Evolutionary conservation across 2,329 filamentous ascomycete species (phyloP).

Genomic region (Graphilbum ipis-grandicollis): DNA sequence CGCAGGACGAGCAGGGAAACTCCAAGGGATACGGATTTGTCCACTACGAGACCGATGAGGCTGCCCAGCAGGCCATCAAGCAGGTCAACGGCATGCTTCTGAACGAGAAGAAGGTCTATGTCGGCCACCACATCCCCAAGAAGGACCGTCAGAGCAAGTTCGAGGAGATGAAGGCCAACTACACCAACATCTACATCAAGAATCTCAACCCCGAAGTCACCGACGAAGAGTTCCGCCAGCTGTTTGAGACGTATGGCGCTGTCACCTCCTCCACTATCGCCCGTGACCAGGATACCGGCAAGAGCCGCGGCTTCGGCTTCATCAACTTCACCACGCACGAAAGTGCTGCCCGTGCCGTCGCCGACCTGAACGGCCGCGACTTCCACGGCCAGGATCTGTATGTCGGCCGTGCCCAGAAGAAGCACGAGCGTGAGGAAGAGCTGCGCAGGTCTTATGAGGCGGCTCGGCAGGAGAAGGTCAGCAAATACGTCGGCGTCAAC

Average conservation of each 20-base stretch:
- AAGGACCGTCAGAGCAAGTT: constrained; percentile 99
- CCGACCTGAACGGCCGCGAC: constrained; percentile 80
- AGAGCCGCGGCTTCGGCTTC: constrained; percentile 90
- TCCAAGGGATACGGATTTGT: constrained; percentile 99
- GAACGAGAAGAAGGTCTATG: constrained; percentile 99
- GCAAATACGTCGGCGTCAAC: constrained; percentile 98
- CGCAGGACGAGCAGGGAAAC: constrained; percentile 88
- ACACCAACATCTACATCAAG: constrained; percentile 99
- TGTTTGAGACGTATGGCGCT: constrained; percentile 84
- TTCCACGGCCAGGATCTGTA: constrained; percentile 93
- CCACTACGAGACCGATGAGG: constrained; percentile 98
- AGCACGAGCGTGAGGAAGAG: constrained; percentile 99
- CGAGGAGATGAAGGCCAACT: constrained; percentile 99
- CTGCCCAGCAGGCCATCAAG: constrained; percentile 93
- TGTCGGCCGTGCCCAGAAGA: constrained; percentile 94
- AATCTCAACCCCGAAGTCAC: constrained; percentile 74
- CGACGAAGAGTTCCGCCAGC: constrained; percentile 84
- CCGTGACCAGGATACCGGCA: constrained; percentile 65
- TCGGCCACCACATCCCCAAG: constrained; percentile 98
- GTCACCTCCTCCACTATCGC: constrained; percentile 93
- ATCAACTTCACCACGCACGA: constrained; percentile 94
- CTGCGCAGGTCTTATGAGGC: constrained; percentile 98
- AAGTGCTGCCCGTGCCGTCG: constrained; percentile 68
- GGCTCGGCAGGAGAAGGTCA: constrained; percentile 92
- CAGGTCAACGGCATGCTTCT: constrained; percentile 98